Evolutionary conservation across 2,329 filamentous ascomycete species (phyloP), one percentile per base, ranked within the genome.

Genomic region (Botrytis tulipae): DNA sequence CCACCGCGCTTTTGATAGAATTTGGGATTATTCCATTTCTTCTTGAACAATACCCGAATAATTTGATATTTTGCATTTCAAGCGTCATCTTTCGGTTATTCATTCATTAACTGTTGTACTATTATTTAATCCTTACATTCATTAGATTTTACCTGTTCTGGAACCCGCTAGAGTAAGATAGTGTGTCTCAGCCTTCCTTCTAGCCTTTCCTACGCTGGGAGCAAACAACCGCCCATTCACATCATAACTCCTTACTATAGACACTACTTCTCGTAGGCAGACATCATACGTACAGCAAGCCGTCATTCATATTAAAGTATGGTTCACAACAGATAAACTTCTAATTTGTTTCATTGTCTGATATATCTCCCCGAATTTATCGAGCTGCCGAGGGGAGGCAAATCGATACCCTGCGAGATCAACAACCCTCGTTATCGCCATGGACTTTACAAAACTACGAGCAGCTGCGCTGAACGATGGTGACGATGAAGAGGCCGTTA

Each of bases 401-500:
- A 46, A 46, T 48, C n/a, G 67, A 70, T 29, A 51, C 29, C 60
- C 46, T 60, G n/a, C 40, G 37, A 60, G 48, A n/a, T 22, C 42
- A 29, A 22, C 16, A 40, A 51, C n/a, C 25, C n/a, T n/a, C 29
- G n/a, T 60, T 20, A 48, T 32, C 12, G 37, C 60, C 40, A 93
- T 93, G 90, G 90, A 93, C 82, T 92, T 92, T 79, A 88, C 90
- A 51, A 89, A 91, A 80, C 86, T 99, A 77, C 92, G 94, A 80
- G 94, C 95, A 78, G 92, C 94, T 79, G 96, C 96, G 40, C 89
- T 99, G 85, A 90, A 88, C 73, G 92, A 93, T 73, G 93, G 93
- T 77, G 92, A 94, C 75, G 94, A 97, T 78, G 96, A 98, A 82
- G 96, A 98, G 83, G 96, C 96, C 60, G 96, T 99, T 73, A 99